Evolutionary conservation across 2,329 filamentous ascomycete genomes (phyloP).

Genomic region (Talaromyces amestolkiae): DNA sequence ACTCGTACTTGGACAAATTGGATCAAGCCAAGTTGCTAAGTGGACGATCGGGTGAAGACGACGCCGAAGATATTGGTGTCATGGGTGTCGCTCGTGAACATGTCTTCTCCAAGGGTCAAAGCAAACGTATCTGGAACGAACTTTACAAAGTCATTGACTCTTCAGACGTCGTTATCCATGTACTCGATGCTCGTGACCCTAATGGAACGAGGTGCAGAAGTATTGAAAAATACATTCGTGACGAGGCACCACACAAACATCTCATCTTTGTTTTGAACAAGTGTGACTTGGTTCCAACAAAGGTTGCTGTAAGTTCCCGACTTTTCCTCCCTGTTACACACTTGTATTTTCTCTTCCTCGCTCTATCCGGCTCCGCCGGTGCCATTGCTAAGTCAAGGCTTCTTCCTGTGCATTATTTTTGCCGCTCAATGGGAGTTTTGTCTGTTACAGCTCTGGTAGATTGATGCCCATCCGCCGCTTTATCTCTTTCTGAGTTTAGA

Average conservation of each 20-base stretch:
- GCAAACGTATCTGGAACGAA: slow-evolving; percentile 96
- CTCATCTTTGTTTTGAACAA: slow-evolving; percentile 87
- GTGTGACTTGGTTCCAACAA: slow-evolving; percentile 87
- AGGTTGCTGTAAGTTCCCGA: slow-evolving; percentile 78
- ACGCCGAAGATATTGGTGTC: slow-evolving; percentile 45
- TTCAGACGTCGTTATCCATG: slow-evolving; percentile 93
- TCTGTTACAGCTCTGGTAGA: slow-evolving; percentile 99
- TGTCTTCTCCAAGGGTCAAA: slow-evolving; percentile 92
- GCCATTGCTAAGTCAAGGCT: slow-evolving; percentile 84
- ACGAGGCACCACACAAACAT: slow-evolving; percentile 95
- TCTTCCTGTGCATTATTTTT: slow-evolving; percentile 59
- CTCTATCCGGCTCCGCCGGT: slow-evolving; percentile 28
- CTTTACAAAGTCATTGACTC: slow-evolving; percentile 94
- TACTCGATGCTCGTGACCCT: slow-evolving; percentile 85
- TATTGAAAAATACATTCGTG: slow-evolving; percentile 87
- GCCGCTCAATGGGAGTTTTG: slow-evolving; percentile 68
- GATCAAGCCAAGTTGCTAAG: slow-evolving; percentile 76
- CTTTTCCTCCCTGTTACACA: background rate
- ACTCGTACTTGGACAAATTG: slow-evolving; percentile 73
- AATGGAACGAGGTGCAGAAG: slow-evolving; percentile 85
- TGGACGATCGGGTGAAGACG: slow-evolving; percentile 62
- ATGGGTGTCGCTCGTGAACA: slow-evolving; percentile 70
- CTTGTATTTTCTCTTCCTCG: slow-evolving; percentile 19
- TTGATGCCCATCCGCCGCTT: slow-evolving; percentile 70
- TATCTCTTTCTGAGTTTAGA: slow-evolving; percentile 62